Evolutionary conservation across 805 yeast species (phyloP).

Genomic region (Starmera quercuum): DNA sequence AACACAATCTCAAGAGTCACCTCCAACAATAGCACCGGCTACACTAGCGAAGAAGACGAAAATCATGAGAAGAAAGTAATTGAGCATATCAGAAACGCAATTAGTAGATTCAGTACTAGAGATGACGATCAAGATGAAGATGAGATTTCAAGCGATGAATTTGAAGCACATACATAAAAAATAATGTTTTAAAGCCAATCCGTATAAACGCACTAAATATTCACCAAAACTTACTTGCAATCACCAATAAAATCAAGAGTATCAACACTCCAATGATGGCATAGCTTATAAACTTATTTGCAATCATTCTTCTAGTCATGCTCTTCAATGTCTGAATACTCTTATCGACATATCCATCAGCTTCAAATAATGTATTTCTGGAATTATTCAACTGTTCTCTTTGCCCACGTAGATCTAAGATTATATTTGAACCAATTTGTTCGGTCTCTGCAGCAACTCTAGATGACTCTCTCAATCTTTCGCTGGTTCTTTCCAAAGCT

Average conservation of each 20-base stretch:
- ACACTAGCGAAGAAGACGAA: conserved; percentile 18
- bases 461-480: conserved; percentile 80
- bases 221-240: conserved; percentile 56
- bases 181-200: no score
- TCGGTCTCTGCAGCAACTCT: conserved; percentile 92
- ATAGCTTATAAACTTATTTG: conserved; percentile 83
- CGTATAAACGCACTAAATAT: no score
- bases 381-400: conserved; percentile 86
- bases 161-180: conserved; percentile 35
- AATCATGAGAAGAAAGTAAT: conserved; percentile 21
- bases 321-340: conserved; percentile 77
- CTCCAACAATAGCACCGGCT: conserved; percentile 7
- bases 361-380: conserved; percentile 78
- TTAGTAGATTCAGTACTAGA: conserved; percentile 22
- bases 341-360: conserved; percentile 89
- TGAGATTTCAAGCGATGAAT: conserved; percentile 42
- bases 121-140: conserved; percentile 27
- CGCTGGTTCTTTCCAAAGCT: conserved; percentile 73
- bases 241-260: conserved; percentile 70
- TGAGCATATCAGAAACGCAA: conserved; percentile 34
- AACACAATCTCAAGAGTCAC: conserved; percentile 13
- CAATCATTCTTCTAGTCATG: conserved; percentile 90
- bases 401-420: conserved; percentile 84
- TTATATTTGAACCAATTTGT: conserved; percentile 80
- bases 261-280: conserved; percentile 87